These are phyloP conservation scores for Globisporangium takayamanum DNA, from an alignment of 352 stramenopile species.

Conservation along the genomic window DNA sequence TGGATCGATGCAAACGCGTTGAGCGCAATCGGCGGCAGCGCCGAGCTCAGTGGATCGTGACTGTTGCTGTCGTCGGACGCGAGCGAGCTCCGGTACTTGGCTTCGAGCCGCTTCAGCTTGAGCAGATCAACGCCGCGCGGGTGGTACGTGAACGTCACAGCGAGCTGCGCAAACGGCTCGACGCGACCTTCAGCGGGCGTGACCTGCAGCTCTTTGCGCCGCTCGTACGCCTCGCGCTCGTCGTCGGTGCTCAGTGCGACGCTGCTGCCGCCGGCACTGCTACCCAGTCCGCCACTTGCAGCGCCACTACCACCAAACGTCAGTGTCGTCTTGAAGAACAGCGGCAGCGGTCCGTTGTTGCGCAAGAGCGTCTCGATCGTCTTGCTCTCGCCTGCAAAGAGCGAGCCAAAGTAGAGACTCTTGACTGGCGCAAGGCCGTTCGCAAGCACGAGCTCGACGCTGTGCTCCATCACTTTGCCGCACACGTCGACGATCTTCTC, in stretches of 20 bases:
- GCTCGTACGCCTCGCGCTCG: constrained; percentile 59
- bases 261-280: not conserved
- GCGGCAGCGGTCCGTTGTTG: constrained; percentile 70
- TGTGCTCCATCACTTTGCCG: constrained; percentile 80
- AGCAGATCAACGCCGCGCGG: constrained; percentile 32
- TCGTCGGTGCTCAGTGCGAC: constrained; percentile 24
- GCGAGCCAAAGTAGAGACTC: constrained; percentile 58
- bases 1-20: constrained; percentile 70
- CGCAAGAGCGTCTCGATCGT: constrained; percentile 57
- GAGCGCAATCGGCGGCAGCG: constrained; percentile 25
- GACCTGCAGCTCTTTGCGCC: constrained; percentile 63
- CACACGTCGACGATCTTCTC: constrained; percentile 80
- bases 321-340: constrained; percentile 56
- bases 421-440: constrained; percentile 37
- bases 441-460: constrained; percentile 66
- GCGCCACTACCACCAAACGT: constrained; percentile 26
- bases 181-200: constrained; percentile 46
- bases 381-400: constrained; percentile 58
- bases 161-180: constrained; percentile 44
- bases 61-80: constrained; percentile 5
- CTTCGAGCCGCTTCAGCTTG: constrained; percentile 21
- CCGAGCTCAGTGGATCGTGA: constrained; percentile 3
- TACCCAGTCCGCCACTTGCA: not conserved
- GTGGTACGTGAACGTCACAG: constrained; percentile 45
- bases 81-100: constrained; percentile 11